Evolutionary conservation across 2,329 filamentous ascomycete genomes (phyloP), one percentile per base, ranked within the genome.

Genomic region (Hymenoscyphus occultus): DNA sequence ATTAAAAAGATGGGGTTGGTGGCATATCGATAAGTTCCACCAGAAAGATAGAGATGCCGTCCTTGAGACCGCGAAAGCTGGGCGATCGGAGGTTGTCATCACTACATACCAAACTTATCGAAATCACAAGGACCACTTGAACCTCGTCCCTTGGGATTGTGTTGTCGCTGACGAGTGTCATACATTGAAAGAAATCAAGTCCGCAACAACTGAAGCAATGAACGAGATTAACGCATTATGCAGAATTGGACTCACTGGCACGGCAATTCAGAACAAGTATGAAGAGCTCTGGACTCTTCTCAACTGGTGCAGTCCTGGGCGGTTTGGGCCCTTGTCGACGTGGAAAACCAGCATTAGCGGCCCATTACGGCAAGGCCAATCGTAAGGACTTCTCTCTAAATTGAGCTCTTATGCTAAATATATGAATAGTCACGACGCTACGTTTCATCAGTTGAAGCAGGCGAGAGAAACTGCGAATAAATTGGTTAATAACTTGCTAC

Each of bases 261-360:
- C 95, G 0, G 94, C 94, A 0, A 97, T 99, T 56, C 95, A 99
- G 75, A 99, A 99, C 77, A 95, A 92, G 70, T 99, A 99, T 75
- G 92, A 97, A 74, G 95, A 99, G 76, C 83, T 99, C 0, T 99
- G 94, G 94, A 96, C 93, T 0, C 81, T 99, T 0, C 81, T 99
- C 2, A 96, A 99, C 75, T 99, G 95, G 95, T 93, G 93, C 0
- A 95, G 96, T 71, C 95, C 95, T 0, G 94, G 93, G 0, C 78
- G 83, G 58, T 83, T 90, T 68, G 87, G 88, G 0, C 85, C 87
- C 0, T 78, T 90, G 10, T 80, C 84, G 5, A 90, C 91, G 54
- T 99, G 95, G 95, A 90, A 87, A 72, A 82, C 84, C 22, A 87
- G 85, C 45, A 92, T 99, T 65, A 88, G 89, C 62, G 85, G 88